Evolutionary conservation across 805 yeast genomes (phyloP), one percentile per base, ranked within the genome.

Genomic region (Suhomyces vadensis): DNA sequence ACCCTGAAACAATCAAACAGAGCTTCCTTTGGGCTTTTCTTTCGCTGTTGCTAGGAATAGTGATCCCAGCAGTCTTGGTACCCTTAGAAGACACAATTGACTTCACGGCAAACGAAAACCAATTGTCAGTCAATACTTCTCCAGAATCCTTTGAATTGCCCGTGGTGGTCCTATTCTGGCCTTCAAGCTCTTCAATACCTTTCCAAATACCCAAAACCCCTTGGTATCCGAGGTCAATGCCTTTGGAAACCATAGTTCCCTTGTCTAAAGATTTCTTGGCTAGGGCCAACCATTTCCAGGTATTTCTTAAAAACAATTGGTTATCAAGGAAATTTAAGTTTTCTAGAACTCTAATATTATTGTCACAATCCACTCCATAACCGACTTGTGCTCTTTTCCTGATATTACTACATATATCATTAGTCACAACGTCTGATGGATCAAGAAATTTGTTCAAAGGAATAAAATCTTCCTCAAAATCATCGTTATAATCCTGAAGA

Each of bases 201-300:
- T 82, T 82, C 99, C 98, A 92, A 26, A 92, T 81, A 7, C 96
- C 95, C 21, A 82, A 64, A 2, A 92, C 95, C 5, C 99, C 99
- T 51, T 86, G 84, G 59, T 79, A 90, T 1, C 95, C 91, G 24
- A 92, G 73, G 58, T 92, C 97, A 29, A 88, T 67, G 13, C 79
- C 83, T 19, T 81, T 82, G 4, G 85, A 75, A 2, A 79, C 69
- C 85, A 87, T 84, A 1, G 83, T 69, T 0, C 87, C 85, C 39
- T 82, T 78, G 14, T 75, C 75, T 3, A 81, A 81, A 1, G 87
- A 74, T 33, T 78, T 79, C 42, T 79, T 76, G 0, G 95, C 88
- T 40, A 87, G 78, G 1, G 81, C 78, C 24, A 92, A 66, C 98
- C 98, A 92, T 57, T 85, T 82, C 98, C 98, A 92, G 0, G 95